A percentile compares a stretch with the other conserved stretches of the same genome.
Conservation (phyloP, 108 stramenopile genomes). For the Cyclotella atomus region DNA sequence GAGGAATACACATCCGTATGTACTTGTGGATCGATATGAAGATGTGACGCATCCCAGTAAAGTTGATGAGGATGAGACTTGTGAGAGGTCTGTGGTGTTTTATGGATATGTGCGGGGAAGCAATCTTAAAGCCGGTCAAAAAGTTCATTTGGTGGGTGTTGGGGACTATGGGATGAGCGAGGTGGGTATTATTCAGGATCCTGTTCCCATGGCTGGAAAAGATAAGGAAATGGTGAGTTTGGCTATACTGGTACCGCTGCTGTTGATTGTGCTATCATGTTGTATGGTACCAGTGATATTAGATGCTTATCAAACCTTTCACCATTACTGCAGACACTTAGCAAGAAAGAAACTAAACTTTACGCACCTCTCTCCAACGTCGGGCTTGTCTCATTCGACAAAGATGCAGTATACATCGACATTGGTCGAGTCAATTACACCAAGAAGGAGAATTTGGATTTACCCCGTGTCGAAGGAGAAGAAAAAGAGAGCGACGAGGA, state of each 20-base stretch:
- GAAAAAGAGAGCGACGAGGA: constrained; percentile 38
- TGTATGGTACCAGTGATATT: no score
- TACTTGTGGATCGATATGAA: constrained; percentile 94
- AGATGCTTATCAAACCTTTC: no score
- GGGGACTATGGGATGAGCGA: constrained; percentile 91
- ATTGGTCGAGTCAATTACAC: constrained; percentile 90
- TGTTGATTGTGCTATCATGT: no score
- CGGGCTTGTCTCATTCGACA: constrained; percentile 92
- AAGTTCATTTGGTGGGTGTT: constrained; percentile 95
- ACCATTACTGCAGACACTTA: constrained; percentile 76
- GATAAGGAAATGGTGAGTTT: constrained; percentile 74
- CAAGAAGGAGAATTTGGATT: constrained; percentile 75
- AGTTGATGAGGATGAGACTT: constrained; percentile 79
- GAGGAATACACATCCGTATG: constrained; percentile 98
- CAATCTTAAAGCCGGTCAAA: constrained; percentile 83
- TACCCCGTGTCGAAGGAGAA: constrained; percentile 30
- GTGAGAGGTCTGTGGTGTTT: constrained; percentile 86
- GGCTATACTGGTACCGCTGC: no score
- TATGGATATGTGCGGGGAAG: constrained; percentile 98
- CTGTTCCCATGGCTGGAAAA: constrained; percentile 81
- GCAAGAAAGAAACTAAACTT: constrained; percentile 88
- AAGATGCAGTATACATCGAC: constrained; percentile 98
- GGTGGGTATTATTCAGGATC: constrained; percentile 81
- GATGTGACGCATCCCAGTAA: constrained; percentile 85
- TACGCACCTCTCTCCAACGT: constrained; percentile 97